Conservation (phyloP, 441 rosid species). For the Isatis lusitanica region DNA sequence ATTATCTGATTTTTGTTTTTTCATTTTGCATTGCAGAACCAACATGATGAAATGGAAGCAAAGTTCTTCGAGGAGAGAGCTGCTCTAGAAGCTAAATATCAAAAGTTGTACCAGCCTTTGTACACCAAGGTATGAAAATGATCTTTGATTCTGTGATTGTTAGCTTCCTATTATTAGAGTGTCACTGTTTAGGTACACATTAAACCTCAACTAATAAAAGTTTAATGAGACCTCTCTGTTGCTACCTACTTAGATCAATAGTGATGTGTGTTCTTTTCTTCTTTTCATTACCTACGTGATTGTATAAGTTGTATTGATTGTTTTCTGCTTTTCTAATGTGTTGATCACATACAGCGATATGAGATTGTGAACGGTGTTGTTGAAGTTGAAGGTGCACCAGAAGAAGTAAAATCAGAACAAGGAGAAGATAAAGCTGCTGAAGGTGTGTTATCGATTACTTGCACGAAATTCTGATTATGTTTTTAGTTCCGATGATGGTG, state of each 20-base stretch:
- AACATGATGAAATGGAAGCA: conserved; percentile 80
- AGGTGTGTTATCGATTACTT: conserved; percentile 42
- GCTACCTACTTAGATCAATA: not conserved
- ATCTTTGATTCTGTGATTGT: not conserved
- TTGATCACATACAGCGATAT: conserved; percentile 49
- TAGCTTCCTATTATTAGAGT: too few species aligned
- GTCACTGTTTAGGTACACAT: not conserved
- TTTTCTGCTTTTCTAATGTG: not conserved
- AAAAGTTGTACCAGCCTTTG: conserved; percentile 74
- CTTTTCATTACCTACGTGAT: not conserved
- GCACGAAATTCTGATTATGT: not conserved
- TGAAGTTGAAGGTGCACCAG: conserved; percentile 58
- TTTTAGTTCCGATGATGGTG: not conserved
- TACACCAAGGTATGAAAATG: conserved; percentile 61
- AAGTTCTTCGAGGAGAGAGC: conserved; percentile 91
- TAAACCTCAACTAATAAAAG: not conserved
- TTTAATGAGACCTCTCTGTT: not conserved
- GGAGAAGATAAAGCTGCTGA: conserved; percentile 55
- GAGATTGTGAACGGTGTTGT: conserved; percentile 75
- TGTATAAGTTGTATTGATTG: not conserved
- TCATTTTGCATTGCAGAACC: conserved; percentile 46
- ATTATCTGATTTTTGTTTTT: not conserved
- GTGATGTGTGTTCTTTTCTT: not conserved
- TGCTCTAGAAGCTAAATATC: conserved; percentile 87
- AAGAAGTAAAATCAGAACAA: conserved; percentile 46